Evolutionary conservation across 352 stramenopile species (phyloP).

Genomic region (Pilasporangium apinafurcum): DNA sequence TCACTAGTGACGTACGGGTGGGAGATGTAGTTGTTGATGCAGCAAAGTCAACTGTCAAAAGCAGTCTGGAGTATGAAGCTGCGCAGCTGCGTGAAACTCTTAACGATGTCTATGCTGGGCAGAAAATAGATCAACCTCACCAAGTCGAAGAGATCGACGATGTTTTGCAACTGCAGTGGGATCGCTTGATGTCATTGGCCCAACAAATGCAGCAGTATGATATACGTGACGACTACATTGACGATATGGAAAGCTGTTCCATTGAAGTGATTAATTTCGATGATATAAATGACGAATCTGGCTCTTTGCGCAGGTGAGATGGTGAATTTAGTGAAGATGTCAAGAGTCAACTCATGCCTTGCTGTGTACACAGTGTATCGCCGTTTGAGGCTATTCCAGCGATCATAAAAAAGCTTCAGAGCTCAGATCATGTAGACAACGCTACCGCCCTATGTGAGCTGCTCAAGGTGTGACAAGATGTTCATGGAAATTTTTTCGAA

Average conservation of each 20-base stretch:
- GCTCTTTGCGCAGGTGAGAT: conserved; percentile 27
- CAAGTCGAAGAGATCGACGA: neutral
- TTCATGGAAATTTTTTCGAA: neutral
- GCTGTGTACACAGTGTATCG: too few relatives aligned
- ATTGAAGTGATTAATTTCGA: conserved; percentile 40
- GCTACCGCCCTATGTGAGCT: conserved; percentile 7
- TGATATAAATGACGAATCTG: conserved; percentile 28
- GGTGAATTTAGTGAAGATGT: neutral
- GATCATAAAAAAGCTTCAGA: conserved; percentile 2
- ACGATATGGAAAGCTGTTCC: conserved; percentile 10
- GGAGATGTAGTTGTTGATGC: too few relatives aligned
- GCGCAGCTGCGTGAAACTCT: neutral
- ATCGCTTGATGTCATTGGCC: too few relatives aligned
- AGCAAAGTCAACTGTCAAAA: too few relatives aligned
- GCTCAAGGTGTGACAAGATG: conserved; percentile 1
- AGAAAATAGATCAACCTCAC: neutral
- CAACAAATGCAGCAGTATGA: neutral
- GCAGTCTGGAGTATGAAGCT: too few relatives aligned
- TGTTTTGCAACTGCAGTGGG: neutral
- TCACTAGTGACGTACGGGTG: too few relatives aligned
- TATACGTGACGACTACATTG: neutral
- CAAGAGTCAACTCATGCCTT: neutral
- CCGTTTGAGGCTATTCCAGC: conserved; percentile 7
- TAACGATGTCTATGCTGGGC: neutral
- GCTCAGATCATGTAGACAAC: neutral